A percentile compares a stretch with the other conserved stretches of the same genome.
Evolutionary conservation across 75 land plant genomes (phyloP).

Genomic region (Chamaecyparis obtusa): DNA sequence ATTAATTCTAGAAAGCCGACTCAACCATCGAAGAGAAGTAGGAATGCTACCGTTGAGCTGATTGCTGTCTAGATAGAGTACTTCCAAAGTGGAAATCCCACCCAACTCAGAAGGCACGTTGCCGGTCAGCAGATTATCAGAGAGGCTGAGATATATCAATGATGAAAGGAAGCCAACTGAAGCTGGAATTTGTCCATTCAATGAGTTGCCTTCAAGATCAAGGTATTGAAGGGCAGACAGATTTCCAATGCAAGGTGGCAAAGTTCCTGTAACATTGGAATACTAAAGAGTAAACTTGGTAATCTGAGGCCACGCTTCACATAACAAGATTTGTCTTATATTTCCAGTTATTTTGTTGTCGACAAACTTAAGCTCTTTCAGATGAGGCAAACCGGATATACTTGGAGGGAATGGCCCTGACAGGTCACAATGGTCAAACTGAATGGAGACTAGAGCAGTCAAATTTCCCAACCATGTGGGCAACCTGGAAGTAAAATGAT

Average conservation of each 20-base stretch:
- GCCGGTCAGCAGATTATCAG: not conserved
- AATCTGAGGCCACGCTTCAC: too few relatives aligned
- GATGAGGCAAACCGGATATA: too few relatives aligned
- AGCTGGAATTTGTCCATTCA: not conserved
- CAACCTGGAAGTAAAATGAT: too few relatives aligned
- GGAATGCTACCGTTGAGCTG: slow-evolving; percentile 1
- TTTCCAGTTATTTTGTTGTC: too few relatives aligned
- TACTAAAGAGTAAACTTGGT: too few relatives aligned
- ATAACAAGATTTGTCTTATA: too few relatives aligned
- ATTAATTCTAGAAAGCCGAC: not conserved
- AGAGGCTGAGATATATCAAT: not conserved
- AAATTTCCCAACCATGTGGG: too few relatives aligned
- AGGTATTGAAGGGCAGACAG: not conserved
- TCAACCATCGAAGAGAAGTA: not conserved
- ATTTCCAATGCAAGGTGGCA: not conserved
- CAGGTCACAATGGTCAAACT: too few relatives aligned
- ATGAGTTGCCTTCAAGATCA: not conserved
- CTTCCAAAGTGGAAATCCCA: not conserved
- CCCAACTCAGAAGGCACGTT: not conserved
- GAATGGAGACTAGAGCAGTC: too few relatives aligned
- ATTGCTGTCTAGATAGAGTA: not conserved
- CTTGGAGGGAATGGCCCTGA: too few relatives aligned
- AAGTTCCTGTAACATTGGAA: not conserved
- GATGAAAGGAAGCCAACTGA: not conserved
- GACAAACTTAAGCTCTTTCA: too few relatives aligned